These are phyloP conservation scores for Linum lewisii DNA, from an alignment of 345 rosid genomes.

Conservation along the genomic window DNA sequence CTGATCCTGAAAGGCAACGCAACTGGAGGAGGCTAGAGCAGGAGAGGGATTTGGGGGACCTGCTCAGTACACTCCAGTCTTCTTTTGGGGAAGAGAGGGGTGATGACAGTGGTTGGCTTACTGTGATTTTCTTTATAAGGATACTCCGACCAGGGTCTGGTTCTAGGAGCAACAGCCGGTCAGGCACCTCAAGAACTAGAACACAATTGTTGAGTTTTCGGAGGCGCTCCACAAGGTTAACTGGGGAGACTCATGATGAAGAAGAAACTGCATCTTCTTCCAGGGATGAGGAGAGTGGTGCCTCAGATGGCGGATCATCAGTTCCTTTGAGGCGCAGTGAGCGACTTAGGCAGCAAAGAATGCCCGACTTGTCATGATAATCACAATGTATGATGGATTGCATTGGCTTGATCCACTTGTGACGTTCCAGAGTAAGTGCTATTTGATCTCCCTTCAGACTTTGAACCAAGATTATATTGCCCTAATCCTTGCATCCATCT, in stretches of 20 bases:
- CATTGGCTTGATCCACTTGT: conserved; percentile 10
- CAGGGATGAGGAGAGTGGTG: conserved; percentile 43
- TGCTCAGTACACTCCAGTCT: conserved; percentile 83
- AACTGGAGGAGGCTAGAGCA: conserved; percentile 95
- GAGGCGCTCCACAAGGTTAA: conserved; percentile 55
- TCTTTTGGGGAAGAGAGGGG: conserved; percentile 71
- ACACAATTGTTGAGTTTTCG: conserved; percentile 41
- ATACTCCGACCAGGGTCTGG: conserved; percentile 67
- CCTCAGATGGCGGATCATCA: conserved; percentile 39
- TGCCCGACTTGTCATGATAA: conserved; percentile 38
- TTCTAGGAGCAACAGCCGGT: conserved; percentile 76
- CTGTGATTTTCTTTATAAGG: conserved; percentile 75
- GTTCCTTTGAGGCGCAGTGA: conserved; percentile 31
- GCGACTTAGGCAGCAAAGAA: conserved; percentile 26
- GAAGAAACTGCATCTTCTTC: conserved; percentile 61
- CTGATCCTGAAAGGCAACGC: conserved; percentile 85
- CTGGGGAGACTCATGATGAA: conserved; percentile 82
- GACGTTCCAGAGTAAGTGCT: conserved; percentile 19
- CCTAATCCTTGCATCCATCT: not conserved
- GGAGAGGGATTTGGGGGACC: conserved; percentile 89
- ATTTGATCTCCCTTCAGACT: not conserved
- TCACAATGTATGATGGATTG: conserved; percentile 1
- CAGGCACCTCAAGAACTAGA: conserved; percentile 62
- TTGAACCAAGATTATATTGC: not conserved
- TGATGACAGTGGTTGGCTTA: conserved; percentile 54